Evolutionary conservation across 176 grass and related monocot genomes (phyloP).

Genomic region (Panicum miliaceum): DNA sequence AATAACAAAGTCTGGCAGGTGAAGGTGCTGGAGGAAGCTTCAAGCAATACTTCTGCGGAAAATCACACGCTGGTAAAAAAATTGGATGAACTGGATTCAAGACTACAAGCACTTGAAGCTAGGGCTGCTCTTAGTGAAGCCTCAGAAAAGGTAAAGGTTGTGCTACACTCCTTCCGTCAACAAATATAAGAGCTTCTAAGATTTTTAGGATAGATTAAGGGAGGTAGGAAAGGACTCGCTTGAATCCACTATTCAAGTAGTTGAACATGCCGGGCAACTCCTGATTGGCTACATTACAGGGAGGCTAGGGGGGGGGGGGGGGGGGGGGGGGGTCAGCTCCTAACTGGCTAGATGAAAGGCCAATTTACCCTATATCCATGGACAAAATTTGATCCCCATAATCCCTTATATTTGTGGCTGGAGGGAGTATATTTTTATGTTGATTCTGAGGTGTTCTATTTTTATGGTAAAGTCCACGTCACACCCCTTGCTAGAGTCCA

Average conservation of each 20-base stretch:
- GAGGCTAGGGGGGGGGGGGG: too few relatives aligned
- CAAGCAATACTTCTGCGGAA: conserved; percentile 55
- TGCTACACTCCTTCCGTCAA: not conserved
- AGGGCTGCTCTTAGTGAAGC: conserved; percentile 49
- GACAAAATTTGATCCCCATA: too few relatives aligned
- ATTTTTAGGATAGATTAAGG: too few relatives aligned
- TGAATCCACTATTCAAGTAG: too few relatives aligned
- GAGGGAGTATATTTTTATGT: not conserved
- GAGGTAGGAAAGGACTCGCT: too few relatives aligned
- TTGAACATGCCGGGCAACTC: too few relatives aligned
- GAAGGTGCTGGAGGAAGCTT: conserved; percentile 71
- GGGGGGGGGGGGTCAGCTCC: too few relatives aligned
- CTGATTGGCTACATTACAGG: too few relatives aligned
- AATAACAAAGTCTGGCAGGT: conserved; percentile 88
- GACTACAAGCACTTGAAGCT: conserved; percentile 70
- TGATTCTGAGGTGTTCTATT: conserved; percentile 4
- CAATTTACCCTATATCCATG: too few relatives aligned
- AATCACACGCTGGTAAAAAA: conserved; percentile 61
- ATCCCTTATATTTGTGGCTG: too few relatives aligned
- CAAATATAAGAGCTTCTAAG: too few relatives aligned
- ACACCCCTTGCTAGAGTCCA: not conserved
- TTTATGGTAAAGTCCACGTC: conserved; percentile 2
- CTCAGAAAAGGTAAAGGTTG: conserved; percentile 48
- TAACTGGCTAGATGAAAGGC: too few relatives aligned
- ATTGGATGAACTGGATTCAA: conserved; percentile 59